Evolutionary conservation across 176 grass and related monocot species (phyloP).

Genomic region (Poa pratensis): DNA sequence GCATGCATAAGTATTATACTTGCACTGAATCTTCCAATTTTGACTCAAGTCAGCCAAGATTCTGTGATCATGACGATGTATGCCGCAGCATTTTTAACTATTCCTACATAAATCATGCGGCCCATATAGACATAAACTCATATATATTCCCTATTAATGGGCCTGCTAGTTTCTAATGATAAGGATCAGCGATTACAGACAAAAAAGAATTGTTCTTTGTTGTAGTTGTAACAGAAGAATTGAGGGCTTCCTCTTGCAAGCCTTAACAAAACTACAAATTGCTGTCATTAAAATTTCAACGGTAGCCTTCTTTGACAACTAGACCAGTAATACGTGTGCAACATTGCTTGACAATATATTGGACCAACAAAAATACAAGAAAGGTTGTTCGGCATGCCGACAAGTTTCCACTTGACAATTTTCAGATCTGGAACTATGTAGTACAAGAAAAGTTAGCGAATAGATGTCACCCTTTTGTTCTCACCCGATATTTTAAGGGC

Average conservation of each 20-base stretch:
- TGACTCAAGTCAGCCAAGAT: constrained; percentile 20
- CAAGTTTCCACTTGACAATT: constrained; percentile 33
- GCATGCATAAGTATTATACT: not conserved
- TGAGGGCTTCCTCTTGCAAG: not conserved
- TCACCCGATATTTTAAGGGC: not conserved
- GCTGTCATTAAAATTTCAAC: constrained; percentile 40
- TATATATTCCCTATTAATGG: not conserved
- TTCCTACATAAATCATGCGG: constrained; percentile 14
- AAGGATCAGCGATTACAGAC: not conserved
- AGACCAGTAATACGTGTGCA: constrained; percentile 41
- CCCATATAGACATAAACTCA: constrained; percentile 9
- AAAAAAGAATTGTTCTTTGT: not conserved
- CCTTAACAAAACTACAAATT: constrained; percentile 17
- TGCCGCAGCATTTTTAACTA: constrained; percentile 8
- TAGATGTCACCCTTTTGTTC: not conserved
- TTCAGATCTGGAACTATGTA: constrained; percentile 7
- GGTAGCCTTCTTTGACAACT: constrained; percentile 38
- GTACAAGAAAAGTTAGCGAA: constrained; percentile 32
- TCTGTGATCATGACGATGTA: constrained; percentile 5
- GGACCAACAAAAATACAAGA: not conserved
- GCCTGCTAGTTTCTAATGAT: not conserved
- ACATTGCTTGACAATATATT: constrained; percentile 36
- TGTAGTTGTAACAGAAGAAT: not conserved
- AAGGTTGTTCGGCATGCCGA: constrained; percentile 16
- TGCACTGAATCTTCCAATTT: constrained; percentile 9